phyloP scores from a whole-genome alignment of 805 yeast genomes.

The Suhomyces emberorum region DNA sequence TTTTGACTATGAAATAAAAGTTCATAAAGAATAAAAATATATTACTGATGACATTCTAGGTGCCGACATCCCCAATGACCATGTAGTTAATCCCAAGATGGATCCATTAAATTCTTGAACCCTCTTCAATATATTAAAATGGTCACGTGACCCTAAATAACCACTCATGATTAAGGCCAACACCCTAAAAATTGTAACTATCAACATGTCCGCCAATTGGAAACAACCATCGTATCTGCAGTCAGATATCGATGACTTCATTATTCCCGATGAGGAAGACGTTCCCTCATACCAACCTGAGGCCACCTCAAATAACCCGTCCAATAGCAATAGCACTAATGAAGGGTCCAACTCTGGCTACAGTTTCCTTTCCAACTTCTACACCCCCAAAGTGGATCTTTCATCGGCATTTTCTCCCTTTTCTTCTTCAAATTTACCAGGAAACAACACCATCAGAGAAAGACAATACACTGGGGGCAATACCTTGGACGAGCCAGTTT shows the following conservation, averaged over 20 bases:
- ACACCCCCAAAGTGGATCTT: conserved; percentile 32
- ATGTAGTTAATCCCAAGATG: too few relatives aligned
- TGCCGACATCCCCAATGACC: too few relatives aligned
- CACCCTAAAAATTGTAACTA: too few relatives aligned
- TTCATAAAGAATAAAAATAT: too few relatives aligned
- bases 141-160: too few relatives aligned
- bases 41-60: too few relatives aligned
- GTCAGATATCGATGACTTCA: conserved; percentile 28
- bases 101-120: too few relatives aligned
- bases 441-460: conserved; percentile 34
- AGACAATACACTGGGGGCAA: conserved; percentile 65
- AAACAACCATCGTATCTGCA: conserved; percentile 12
- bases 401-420: conserved; percentile 36
- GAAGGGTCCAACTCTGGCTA: conserved; percentile 2
- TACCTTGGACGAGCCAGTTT: conserved; percentile 69
- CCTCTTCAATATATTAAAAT: too few relatives aligned
- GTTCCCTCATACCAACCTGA: conserved; percentile 1
- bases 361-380: conserved; percentile 11
- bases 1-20: too few relatives aligned
- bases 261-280: conserved; percentile 36
- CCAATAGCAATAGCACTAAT: not conserved
- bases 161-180: too few relatives aligned
- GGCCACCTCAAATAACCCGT: not conserved
- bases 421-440: conserved; percentile 12
- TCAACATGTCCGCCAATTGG: conserved; percentile 8